Percentiles rank a stretch among this genome's conserved stretches.
Conservation (phyloP, 345 rosid species). For the Aquilaria sinensis region DNA sequence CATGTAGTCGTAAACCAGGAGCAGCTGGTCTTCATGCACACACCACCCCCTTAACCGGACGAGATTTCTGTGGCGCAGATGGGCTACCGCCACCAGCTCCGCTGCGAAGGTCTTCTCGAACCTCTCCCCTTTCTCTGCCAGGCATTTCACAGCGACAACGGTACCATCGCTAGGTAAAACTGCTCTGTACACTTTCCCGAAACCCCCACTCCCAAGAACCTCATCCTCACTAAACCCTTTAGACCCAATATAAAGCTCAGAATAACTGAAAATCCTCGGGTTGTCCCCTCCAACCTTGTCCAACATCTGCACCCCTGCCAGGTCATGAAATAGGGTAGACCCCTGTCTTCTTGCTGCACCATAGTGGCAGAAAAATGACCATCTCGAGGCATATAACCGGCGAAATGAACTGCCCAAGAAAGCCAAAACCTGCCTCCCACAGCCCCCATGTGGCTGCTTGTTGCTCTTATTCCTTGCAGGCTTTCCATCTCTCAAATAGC, state of each 20-base stretch:
- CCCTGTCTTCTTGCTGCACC: constrained; percentile 12
- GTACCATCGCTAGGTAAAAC: constrained; percentile 85
- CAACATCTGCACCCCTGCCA: constrained; percentile 73
- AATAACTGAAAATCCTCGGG: constrained; percentile 83
- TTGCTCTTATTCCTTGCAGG: constrained; percentile 16
- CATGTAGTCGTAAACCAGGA: constrained; percentile 93
- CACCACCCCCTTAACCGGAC: constrained; percentile 94
- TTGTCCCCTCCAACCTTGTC: constrained; percentile 73
- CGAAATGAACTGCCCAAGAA: constrained; percentile 35
- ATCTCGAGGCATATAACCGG: constrained; percentile 36
- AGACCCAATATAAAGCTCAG: constrained; percentile 91
- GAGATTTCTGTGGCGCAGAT: constrained; percentile 90
- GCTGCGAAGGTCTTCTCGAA: constrained; percentile 95
- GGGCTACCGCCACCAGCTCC: constrained; percentile 87
- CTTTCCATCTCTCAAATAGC: constrained; percentile 8
- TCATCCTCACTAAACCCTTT: constrained; percentile 62
- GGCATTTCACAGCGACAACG: constrained; percentile 80
- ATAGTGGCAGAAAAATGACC: constrained; percentile 28
- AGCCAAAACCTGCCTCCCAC: constrained; percentile 36
- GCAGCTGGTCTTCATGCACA: constrained; percentile 69
- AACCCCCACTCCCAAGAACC: constrained; percentile 92
- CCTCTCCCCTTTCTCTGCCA: constrained; percentile 84
- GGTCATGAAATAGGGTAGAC: constrained; percentile 43
- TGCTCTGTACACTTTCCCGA: constrained; percentile 77
- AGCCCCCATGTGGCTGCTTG: constrained; percentile 28